A percentile compares a stretch with the other conserved stretches of the same genome.
Conservation (phyloP, 139 green algal species). For the Ulvella scutata region DNA sequence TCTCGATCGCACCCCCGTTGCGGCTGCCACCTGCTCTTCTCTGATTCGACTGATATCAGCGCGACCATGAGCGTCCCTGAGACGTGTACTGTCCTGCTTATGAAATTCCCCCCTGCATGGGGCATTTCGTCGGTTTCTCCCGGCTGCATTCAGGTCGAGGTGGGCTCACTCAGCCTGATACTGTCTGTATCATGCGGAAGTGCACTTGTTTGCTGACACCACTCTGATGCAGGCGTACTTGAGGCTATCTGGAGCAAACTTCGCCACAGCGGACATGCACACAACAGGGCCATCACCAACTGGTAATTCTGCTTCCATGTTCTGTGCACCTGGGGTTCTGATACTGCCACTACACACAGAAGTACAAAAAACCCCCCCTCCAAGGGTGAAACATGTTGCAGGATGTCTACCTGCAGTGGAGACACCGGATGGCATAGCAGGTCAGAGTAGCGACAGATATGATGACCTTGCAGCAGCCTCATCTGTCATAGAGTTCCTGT, state of each 20-base stretch:
- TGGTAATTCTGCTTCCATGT: not conserved
- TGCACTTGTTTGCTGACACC: not conserved
- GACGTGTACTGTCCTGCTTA: not conserved
- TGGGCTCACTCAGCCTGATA: not conserved
- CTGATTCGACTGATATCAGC: not conserved
- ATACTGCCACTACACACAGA: not conserved
- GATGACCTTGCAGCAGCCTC: not conserved
- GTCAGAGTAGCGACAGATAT: not conserved
- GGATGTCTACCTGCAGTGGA: not conserved
- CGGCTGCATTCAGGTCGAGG: not conserved
- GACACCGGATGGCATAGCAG: not conserved
- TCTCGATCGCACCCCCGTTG: not conserved
- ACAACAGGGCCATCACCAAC: not conserved
- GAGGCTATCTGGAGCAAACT: not conserved
- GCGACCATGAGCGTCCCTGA: not conserved
- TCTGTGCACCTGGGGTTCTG: not conserved
- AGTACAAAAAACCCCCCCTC: not conserved
- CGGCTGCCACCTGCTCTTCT: not conserved
- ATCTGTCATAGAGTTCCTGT: not conserved
- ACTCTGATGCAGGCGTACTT: not conserved
- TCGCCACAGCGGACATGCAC: not conserved
- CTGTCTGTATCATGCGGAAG: not conserved
- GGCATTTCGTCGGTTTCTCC: not conserved
- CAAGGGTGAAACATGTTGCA: not conserved
- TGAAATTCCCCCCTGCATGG: not conserved